Conservation (phyloP, 306 rosid species). For the Luffa aegyptiaca region DNA sequence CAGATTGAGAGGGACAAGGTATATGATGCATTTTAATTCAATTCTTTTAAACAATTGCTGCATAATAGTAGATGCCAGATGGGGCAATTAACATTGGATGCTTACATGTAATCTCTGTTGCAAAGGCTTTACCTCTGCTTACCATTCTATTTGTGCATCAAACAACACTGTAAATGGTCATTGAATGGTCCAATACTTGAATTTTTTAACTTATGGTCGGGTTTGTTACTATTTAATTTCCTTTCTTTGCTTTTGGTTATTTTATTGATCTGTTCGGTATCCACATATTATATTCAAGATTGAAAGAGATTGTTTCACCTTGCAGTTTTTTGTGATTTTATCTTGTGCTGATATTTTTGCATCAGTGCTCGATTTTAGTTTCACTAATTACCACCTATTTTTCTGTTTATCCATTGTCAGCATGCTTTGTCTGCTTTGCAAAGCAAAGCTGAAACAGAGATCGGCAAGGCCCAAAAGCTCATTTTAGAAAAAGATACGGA, state of each 20-base stretch:
- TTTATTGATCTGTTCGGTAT: neutral
- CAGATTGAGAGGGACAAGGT: constrained; percentile 84
- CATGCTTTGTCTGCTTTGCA: constrained; percentile 62
- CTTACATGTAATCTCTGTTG: neutral
- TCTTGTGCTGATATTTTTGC: neutral
- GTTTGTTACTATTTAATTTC: neutral
- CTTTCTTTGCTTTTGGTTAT: neutral
- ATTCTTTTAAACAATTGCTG: neutral
- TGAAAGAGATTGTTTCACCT: neutral
- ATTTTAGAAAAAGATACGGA: constrained; percentile 66
- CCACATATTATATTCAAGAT: neutral
- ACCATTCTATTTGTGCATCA: neutral
- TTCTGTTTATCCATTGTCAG: constrained; percentile 36
- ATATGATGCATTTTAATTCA: constrained; percentile 1
- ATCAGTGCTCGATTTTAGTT: neutral
- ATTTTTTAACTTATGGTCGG: neutral
- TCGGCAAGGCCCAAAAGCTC: constrained; percentile 59
- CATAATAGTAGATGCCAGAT: neutral
- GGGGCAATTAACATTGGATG: neutral
- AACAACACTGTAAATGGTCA: neutral
- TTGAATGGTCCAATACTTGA: neutral
- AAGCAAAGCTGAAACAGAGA: constrained; percentile 66
- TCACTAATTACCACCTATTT: neutral
- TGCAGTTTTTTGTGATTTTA: neutral
- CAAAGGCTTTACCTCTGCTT: neutral